Evolutionary conservation across 768 basidiomycete species (phyloP).

Genomic region (Mycena floridula): DNA sequence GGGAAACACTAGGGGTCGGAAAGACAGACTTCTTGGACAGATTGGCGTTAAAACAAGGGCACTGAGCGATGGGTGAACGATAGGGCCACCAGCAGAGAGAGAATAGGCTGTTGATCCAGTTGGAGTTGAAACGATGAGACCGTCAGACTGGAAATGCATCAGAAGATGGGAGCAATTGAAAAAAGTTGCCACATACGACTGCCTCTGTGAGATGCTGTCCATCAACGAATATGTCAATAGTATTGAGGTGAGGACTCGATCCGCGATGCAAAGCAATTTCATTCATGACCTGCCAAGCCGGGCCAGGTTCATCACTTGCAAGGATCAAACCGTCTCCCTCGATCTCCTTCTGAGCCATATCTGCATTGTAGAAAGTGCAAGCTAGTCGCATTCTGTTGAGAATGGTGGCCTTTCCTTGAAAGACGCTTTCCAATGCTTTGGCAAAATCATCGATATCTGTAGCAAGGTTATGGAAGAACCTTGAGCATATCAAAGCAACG

Average conservation of each 20-base stretch:
- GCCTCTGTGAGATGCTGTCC: constrained; percentile 94
- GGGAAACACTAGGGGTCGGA: constrained; percentile 88
- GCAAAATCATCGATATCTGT: constrained; percentile 86
- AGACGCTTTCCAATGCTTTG: constrained; percentile 74
- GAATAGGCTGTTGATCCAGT: constrained; percentile 97
- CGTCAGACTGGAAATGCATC: constrained; percentile 63
- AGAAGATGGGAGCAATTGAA: constrained; percentile 5
- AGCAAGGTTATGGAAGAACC: too few relatives aligned
- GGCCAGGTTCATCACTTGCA: constrained; percentile 5
- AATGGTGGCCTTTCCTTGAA: constrained; percentile 73
- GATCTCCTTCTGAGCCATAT: constrained; percentile 48
- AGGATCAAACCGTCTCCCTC: constrained; percentile 48
- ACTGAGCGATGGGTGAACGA: constrained; percentile 88
- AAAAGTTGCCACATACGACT: constrained; percentile 53
- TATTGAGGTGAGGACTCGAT: constrained; percentile 85
- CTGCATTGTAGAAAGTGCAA: constrained; percentile 66
- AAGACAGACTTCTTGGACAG: constrained; percentile 87
- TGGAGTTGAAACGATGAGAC: constrained; percentile 90
- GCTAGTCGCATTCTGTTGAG: constrained; percentile 88
- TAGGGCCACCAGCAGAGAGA: constrained; percentile 91
- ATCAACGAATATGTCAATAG: constrained; percentile 91
- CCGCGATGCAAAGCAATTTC: constrained; percentile 92
- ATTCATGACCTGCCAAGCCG: constrained; percentile 97
- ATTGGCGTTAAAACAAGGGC: constrained; percentile 94
- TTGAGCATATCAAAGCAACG: constrained; percentile 24